phyloP scores from a whole-genome alignment of 2,329 filamentous ascomycete genomes.

The Pyrenochaeta sp. region DNA sequence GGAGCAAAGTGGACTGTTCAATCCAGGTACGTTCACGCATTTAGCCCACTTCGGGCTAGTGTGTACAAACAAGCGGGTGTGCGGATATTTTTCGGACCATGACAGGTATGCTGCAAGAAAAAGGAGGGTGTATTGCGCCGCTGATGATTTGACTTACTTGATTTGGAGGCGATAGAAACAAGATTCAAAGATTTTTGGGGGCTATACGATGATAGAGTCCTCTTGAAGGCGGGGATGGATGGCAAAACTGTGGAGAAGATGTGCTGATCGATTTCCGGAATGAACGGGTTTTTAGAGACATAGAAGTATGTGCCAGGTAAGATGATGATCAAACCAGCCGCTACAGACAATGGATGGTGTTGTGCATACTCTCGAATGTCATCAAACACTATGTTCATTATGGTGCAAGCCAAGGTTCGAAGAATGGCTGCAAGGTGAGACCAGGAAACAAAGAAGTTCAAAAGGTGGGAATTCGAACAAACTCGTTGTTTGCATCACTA shows the following conservation, averaged over 20 bases:
- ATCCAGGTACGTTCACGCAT: neutral
- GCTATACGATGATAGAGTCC: slow-evolving; percentile 1
- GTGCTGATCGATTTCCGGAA: slow-evolving; percentile 4
- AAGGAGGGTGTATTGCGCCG: too few species aligned
- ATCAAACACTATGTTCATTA: slow-evolving; percentile 31
- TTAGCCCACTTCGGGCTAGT: too few species aligned
- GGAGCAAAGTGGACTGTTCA: neutral
- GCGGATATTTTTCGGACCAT: too few species aligned
- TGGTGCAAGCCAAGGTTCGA: slow-evolving; percentile 11
- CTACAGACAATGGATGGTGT: slow-evolving; percentile 28
- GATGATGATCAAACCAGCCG: slow-evolving; percentile 27
- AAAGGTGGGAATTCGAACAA: slow-evolving; percentile 1
- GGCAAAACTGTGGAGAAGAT: neutral
- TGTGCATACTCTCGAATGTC: slow-evolving; percentile 32
- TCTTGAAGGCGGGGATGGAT: neutral
- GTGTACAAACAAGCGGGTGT: too few species aligned
- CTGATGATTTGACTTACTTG: slow-evolving; percentile 4
- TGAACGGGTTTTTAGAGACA: slow-evolving; percentile 19
- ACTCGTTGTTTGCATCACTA: neutral
- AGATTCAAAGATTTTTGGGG: slow-evolving; percentile 1
- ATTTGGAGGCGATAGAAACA: slow-evolving; percentile 4
- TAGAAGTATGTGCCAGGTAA: slow-evolving; percentile 31
- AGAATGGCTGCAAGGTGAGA: slow-evolving; percentile 6
- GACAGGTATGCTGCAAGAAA: neutral
- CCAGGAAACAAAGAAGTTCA: slow-evolving; percentile 4